Evolutionary conservation across 2,329 filamentous ascomycete species (phyloP).

Genomic region (Alternaria ventricosa): DNA sequence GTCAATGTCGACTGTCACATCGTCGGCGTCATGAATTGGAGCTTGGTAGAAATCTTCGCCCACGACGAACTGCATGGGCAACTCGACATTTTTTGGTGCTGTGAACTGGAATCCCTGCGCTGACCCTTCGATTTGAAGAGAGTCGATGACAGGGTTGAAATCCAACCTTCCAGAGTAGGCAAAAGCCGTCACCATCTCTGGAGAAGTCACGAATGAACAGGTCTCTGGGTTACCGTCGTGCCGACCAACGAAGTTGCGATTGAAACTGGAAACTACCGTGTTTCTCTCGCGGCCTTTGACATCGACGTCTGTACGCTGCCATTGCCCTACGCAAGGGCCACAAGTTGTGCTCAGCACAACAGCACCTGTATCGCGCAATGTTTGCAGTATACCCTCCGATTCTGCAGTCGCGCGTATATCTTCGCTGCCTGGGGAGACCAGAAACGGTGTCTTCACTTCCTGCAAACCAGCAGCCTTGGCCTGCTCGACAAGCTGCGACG

Average conservation of each 20-base stretch:
- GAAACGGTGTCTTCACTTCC: conserved; percentile 39
- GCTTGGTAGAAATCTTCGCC: conserved; percentile 37
- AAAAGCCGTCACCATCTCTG: conserved; percentile 54
- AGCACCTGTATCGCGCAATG: conserved; percentile 38
- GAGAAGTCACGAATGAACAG: conserved; percentile 58
- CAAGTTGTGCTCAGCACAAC: conserved; percentile 45
- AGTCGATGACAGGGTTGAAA: conserved; percentile 40
- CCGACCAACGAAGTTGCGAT: conserved; percentile 48
- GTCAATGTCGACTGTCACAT: conserved; percentile 35
- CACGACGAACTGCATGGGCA: conserved; percentile 31
- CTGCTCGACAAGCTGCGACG: conserved; percentile 36
- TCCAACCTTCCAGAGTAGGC: conserved; percentile 26
- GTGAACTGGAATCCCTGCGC: conserved; percentile 31
- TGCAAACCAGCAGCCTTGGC: conserved; percentile 38
- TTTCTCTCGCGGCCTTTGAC: conserved; percentile 34
- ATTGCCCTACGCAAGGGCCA: conserved; percentile 47
- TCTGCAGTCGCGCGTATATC: conserved; percentile 44
- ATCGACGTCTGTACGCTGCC: conserved; percentile 44
- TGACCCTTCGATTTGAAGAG: conserved; percentile 16
- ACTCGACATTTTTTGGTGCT: conserved; percentile 31
- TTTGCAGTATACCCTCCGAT: conserved; percentile 35
- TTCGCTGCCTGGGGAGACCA: conserved; percentile 46
- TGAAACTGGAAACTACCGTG: conserved; percentile 47
- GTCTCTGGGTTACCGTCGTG: conserved; percentile 53
- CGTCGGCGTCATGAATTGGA: conserved; percentile 20